These are phyloP conservation scores for Penicillium sp. DNA, from an alignment of 2,329 filamentous ascomycete genomes.

Conservation along the genomic window DNA sequence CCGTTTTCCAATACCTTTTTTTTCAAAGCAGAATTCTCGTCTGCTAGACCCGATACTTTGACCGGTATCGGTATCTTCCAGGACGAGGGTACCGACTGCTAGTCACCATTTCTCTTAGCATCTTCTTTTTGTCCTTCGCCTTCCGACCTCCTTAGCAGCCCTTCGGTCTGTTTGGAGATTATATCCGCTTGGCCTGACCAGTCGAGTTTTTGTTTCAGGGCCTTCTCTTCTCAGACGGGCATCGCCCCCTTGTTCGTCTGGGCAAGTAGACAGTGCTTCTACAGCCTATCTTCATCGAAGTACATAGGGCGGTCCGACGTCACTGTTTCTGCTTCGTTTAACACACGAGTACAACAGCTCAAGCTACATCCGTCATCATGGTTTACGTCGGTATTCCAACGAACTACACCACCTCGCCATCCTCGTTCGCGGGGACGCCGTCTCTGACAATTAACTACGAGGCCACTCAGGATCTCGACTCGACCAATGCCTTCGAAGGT, in stretches of 20 bases:
- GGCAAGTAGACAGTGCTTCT: slow-evolving; percentile 95
- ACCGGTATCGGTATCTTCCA: slow-evolving; percentile 79
- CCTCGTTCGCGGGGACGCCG: slow-evolving; percentile 72
- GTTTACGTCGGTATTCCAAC: slow-evolving; percentile 75
- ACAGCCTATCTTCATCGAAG: slow-evolving; percentile 37
- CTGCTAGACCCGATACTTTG: slow-evolving; percentile 82
- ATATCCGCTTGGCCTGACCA: slow-evolving; percentile 78
- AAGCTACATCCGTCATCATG: slow-evolving; percentile 55
- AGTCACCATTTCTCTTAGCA: slow-evolving; percentile 86
- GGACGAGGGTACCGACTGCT: slow-evolving; percentile 58
- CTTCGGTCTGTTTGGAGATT: slow-evolving; percentile 55
- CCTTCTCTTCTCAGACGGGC: slow-evolving; percentile 96
- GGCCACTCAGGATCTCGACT: slow-evolving; percentile 88
- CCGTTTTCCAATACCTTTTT: slow-evolving; percentile 19
- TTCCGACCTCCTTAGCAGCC: slow-evolving; percentile 80
- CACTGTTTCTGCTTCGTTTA: slow-evolving; percentile 17
- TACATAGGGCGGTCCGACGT: slow-evolving; percentile 25
- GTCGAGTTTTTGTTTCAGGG: slow-evolving; percentile 73
- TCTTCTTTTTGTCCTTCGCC: slow-evolving; percentile 72
- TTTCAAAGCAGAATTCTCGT: slow-evolving; percentile 62
- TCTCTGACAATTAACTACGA: slow-evolving; percentile 96
- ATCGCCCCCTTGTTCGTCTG: slow-evolving; percentile 88
- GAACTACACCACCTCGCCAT: slow-evolving; percentile 79
- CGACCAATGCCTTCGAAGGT: slow-evolving; percentile 93
- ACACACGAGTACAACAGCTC: slow-evolving; percentile 14